Conservation (phyloP, 805 yeast species). For the Yarrowia bubula region DNA sequence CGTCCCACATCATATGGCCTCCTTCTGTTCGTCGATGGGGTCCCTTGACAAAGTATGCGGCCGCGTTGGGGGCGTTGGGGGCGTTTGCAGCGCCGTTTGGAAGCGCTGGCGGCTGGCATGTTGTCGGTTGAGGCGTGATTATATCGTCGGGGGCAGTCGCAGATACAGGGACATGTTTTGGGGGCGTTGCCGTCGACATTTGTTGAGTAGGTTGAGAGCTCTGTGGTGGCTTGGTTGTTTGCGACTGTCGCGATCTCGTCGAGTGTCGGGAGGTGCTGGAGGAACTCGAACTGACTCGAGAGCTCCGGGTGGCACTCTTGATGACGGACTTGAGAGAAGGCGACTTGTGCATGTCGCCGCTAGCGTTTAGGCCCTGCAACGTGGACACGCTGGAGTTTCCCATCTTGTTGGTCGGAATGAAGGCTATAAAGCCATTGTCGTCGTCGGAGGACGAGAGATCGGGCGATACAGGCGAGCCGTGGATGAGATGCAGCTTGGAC, state of each 20-base stretch:
- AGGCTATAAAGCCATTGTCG: slow-evolving; percentile 29
- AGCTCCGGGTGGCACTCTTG: not conserved
- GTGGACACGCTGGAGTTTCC: slow-evolving; percentile 17
- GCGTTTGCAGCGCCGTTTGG: not conserved
- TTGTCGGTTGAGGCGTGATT: too few species aligned
- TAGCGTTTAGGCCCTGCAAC: not conserved
- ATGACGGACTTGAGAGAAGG: not conserved
- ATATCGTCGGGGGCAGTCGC: too few species aligned
- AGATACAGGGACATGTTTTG: too few species aligned
- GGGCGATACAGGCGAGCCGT: not conserved
- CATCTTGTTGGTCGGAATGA: slow-evolving; percentile 19
- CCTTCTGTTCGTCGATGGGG: slow-evolving; percentile 18
- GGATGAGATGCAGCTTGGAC: not conserved
- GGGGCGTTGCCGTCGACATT: too few species aligned
- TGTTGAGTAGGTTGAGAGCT: not conserved
- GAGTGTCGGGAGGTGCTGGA: not conserved
- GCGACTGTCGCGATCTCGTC: not conserved
- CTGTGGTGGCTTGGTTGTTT: not conserved
- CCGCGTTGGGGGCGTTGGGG: not conserved
- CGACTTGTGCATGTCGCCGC: not conserved
- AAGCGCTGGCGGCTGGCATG: not conserved
- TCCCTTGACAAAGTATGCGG: slow-evolving; percentile 5
- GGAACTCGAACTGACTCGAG: not conserved
- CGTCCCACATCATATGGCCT: slow-evolving; percentile 28
- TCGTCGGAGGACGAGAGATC: slow-evolving; percentile 19